A percentile compares a stretch with the other conserved stretches of the same genome.
phyloP scores from a whole-genome alignment of 2,329 filamentous ascomycete species.

The Alternaria conjuncta region DNA sequence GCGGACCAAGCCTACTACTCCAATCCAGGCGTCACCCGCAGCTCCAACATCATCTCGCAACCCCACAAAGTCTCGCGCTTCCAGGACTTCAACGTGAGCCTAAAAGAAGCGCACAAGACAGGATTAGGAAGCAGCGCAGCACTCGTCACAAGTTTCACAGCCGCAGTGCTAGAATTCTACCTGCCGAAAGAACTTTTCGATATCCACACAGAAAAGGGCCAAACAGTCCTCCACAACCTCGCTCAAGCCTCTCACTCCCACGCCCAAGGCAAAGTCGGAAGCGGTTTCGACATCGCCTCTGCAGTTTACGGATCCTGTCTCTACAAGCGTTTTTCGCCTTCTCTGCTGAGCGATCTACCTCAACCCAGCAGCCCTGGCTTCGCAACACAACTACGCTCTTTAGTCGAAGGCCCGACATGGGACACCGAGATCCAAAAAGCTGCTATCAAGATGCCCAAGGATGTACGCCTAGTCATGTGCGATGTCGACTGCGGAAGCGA shows the following conservation, averaged over 20 bases:
- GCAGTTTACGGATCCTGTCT: conserved; percentile 91
- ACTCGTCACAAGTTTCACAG: conserved; percentile 85
- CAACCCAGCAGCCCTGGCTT: conserved; percentile 73
- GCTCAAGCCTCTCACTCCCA: conserved; percentile 93
- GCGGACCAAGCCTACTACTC: conserved; percentile 99
- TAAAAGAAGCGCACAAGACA: conserved; percentile 88
- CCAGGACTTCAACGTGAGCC: conserved; percentile 75
- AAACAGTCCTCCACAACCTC: conserved; percentile 81
- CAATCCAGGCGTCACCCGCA: conserved; percentile 31
- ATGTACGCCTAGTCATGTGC: conserved; percentile 85
- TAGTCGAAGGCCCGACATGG: conserved; percentile 74
- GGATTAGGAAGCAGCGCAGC: conserved; percentile 94
- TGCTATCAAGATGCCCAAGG: conserved; percentile 72
- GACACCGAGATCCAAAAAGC: conserved; percentile 78
- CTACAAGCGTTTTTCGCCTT: conserved; percentile 91
- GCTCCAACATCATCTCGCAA: neutral
- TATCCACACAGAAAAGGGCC: conserved; percentile 61
- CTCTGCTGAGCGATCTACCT: conserved; percentile 70
- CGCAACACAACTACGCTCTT: conserved; percentile 64
- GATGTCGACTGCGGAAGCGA: conserved; percentile 94
- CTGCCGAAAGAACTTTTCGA: conserved; percentile 64
- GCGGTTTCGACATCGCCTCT: conserved; percentile 92
- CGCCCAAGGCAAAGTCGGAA: conserved; percentile 95
- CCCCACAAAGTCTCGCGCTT: conserved; percentile 62
- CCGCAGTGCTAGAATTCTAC: conserved; percentile 78